phyloP scores from a whole-genome alignment of 108 stramenopile species.

The Schizochytrium sp. region DNA sequence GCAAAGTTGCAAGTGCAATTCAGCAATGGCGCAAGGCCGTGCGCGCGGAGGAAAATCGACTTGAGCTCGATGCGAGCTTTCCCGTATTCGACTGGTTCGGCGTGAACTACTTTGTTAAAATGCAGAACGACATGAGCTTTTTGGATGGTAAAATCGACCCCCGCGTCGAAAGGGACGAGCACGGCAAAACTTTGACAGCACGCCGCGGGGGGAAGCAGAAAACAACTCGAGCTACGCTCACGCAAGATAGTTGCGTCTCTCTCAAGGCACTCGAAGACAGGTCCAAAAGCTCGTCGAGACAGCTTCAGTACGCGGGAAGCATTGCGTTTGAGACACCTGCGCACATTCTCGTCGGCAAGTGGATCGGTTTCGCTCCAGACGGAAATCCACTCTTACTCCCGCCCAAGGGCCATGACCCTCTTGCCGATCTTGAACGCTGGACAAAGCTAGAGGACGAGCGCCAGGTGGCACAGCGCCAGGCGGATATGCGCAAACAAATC shows the following conservation, averaged over 20 bases:
- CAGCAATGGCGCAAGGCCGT: background rate
- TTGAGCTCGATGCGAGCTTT: background rate
- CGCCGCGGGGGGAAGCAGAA: too few relatives aligned
- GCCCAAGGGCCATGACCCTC: background rate
- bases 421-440: background rate
- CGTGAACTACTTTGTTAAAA: background rate
- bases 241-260: too few relatives aligned
- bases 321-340: background rate
- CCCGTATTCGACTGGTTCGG: background rate
- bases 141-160: background rate
- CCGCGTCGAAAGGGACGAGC: background rate
- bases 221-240: too few relatives aligned
- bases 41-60: background rate
- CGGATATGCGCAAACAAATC: background rate
- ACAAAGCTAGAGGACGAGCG: background rate
- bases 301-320: background rate
- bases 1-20: background rate
- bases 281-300: too few relatives aligned
- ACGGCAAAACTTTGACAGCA: too few relatives aligned
- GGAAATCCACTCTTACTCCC: background rate
- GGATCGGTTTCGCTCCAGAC: background rate
- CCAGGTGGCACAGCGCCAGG: background rate
- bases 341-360: background rate
- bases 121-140: background rate
- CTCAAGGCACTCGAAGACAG: too few relatives aligned